Conservation (phyloP, 805 yeast species). For the Saccharomycopsis fermentans region DNA sequence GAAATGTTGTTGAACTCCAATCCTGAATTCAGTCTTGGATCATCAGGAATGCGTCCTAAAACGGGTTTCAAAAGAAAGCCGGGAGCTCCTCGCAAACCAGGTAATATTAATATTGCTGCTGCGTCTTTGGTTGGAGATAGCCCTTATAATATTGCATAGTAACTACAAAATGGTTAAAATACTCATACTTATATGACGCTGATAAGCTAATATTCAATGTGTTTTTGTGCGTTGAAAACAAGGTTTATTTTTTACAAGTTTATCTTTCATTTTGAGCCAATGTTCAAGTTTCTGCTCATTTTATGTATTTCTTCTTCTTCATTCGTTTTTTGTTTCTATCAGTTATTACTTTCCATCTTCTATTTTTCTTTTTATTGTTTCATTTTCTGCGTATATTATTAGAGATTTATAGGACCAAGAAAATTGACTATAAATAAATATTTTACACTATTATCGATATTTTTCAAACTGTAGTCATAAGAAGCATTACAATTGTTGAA, state of each 20-base stretch:
- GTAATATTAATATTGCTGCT: conserved; percentile 28
- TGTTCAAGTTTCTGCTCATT: no score
- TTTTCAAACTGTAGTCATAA: background rate
- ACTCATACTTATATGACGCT: background rate
- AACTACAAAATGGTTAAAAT: background rate
- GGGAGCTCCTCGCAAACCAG: conserved; percentile 27
- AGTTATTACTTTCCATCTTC: background rate
- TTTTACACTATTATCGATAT: background rate
- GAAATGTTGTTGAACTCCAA: conserved; percentile 37
- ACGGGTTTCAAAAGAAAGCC: conserved; percentile 20
- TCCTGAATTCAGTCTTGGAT: conserved; percentile 35
- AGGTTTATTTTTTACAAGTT: background rate
- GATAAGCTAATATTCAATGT: background rate
- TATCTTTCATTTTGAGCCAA: no score
- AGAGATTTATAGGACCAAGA: background rate
- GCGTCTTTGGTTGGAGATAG: conserved; percentile 33
- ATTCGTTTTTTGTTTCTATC: background rate
- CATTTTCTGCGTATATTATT: background rate
- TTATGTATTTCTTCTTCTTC: background rate
- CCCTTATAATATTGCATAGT: conserved; percentile 34
- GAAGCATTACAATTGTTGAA: background rate
- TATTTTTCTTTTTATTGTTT: background rate
- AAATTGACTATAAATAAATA: background rate
- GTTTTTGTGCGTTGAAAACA: background rate
- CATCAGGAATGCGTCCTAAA: conserved; percentile 12